Base-by-base conservation (phyloP, 2,329 filamentous ascomycete species). In the Xylariomycetidae sp. region DNA sequence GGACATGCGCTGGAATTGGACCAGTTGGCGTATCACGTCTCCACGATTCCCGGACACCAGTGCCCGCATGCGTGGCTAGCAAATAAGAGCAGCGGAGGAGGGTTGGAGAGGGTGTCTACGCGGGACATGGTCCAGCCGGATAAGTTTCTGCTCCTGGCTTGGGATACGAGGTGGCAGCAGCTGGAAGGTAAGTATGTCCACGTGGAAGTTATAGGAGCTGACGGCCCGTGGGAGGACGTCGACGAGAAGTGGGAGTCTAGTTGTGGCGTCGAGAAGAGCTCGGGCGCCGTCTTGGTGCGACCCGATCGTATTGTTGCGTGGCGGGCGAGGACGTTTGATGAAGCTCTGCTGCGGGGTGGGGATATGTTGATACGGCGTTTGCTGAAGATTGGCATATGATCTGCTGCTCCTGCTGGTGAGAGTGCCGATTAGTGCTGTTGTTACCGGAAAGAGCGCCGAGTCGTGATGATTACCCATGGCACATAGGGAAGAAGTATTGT, bases 231-330 rank as follows among this genome's bases (percentile, higher is more conserved):
- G n/a, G n/a, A n/a, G n/a, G n/a, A 23, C 7, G 23, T 16, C 12
- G 14, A 10, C 4, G 23, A 27, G 6, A 15, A 13, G 23, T 17
- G 13, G 6, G 25, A 22, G 30, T n/a, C 30, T 6, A 15, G 14
- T 10, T 7, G 6, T 12, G 25, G 19, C 14, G 30, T 10, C 5
- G 20, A 25, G 9, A 15, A 15, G 16, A 17, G 20, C 9, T 6
- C 5, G n/a, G 30, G 30, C 3, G 30, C 30, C 6, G 31, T 33
- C 23, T 16, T 33, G 14, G 31, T 27, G 15, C 31, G 31, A n/a
- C 31, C 31, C 5, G 31, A 33, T 16, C 31, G 31, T 16, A 26
- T 33, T 13, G 31, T 33, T 9, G 31, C 4, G 11, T 33, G 31
- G 31, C 16, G 31, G 16, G 25, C 23, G 13, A 12, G 14, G 15